Evolutionary conservation across 2,329 filamentous ascomycete species (phyloP), one percentile per base, ranked within the genome.

Genomic region (Paracoccidioides lutzii): DNA sequence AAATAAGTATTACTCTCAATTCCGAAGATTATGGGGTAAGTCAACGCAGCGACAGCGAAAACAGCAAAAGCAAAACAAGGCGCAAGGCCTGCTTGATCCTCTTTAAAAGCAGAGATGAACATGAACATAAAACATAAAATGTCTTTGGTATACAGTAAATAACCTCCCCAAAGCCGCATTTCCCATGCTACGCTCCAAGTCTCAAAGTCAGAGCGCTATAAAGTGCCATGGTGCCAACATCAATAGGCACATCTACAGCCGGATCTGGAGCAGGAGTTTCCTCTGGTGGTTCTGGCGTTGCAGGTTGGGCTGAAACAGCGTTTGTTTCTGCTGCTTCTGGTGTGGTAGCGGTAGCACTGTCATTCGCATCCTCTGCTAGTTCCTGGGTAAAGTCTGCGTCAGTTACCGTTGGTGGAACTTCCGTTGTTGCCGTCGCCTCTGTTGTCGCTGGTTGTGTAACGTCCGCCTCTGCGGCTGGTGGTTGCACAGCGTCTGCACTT

Each of bases 121-220:
- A 33, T 46, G 12, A n/a, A 8, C 10, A 38, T 28, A 14, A 30
- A 14, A 33, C 44, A 46, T 33, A 32, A 28, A 6, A n/a, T 2
- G 6, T 3, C 28, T 37, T 28, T 33, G 40, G 6, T 15, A 14
- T 53, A 8, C 44, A 44, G 12, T 51, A 51, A 15, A 22, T 33
- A 53, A 37, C n/a, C 33, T 12, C 14, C 28, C 15, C 3, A 14
- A 48, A 33, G 37, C 12, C 1, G 33, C 5, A 35, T 35, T 5
- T 3, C 45, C 30, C 40, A n/a, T 35, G 30, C 30, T 41, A 52
- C 14, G 41, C 54, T 28, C 54, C 54, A 49, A 56, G 41, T 33
- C 40, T 52, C 30, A 56, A 28, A 15, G 54, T 56, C 37, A 56
- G 35, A 30, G 49, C 54, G 28, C 54, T 56, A 41, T 52, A 33